A percentile compares a stretch with the other conserved stretches of the same genome.
Conservation (phyloP, 495 filamentous ascomycete genomes). For the Lindgomyces ingoldianus region DNA sequence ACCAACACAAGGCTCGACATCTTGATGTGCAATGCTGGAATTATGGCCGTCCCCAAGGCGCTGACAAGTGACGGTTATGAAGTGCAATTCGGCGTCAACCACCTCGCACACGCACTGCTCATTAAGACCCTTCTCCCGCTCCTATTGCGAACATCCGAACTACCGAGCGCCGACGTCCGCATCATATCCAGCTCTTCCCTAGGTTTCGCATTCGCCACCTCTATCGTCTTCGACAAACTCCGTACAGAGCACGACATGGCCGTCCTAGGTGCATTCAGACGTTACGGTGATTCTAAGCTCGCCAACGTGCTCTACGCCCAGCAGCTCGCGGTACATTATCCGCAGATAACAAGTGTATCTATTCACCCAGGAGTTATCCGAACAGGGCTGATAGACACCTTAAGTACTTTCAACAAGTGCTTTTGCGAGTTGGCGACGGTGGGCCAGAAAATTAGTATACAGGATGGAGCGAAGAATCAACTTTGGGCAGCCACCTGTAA, state of each 20-base stretch:
- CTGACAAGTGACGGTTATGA: slow-evolving; percentile 53
- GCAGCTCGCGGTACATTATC: slow-evolving; percentile 61
- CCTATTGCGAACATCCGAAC: slow-evolving; percentile 30
- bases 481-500: slow-evolving; percentile 19
- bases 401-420: neutral
- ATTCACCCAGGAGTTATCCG: slow-evolving; percentile 68
- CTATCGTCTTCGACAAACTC: slow-evolving; percentile 36
- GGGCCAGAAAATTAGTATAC: neutral
- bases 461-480: slow-evolving; percentile 26
- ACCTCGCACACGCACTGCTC: slow-evolving; percentile 49
- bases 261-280: slow-evolving; percentile 28
- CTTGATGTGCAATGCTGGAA: slow-evolving; percentile 42
- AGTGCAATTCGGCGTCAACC: slow-evolving; percentile 53
- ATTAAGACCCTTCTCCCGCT: slow-evolving; percentile 33
- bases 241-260: slow-evolving; percentile 21
- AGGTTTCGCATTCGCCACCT: slow-evolving; percentile 46
- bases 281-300: slow-evolving; percentile 69
- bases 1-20: slow-evolving; percentile 34
- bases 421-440: neutral
- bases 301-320: slow-evolving; percentile 67
- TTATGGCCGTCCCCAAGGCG: slow-evolving; percentile 52
- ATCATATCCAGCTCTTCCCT: slow-evolving; percentile 48
- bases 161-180: slow-evolving; percentile 45
- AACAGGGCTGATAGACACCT: slow-evolving; percentile 51
- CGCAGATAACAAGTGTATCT: slow-evolving; percentile 56